phyloP scores from a whole-genome alignment of 2,329 filamentous ascomycete genomes.

The Tolypocladium nubicola region DNA sequence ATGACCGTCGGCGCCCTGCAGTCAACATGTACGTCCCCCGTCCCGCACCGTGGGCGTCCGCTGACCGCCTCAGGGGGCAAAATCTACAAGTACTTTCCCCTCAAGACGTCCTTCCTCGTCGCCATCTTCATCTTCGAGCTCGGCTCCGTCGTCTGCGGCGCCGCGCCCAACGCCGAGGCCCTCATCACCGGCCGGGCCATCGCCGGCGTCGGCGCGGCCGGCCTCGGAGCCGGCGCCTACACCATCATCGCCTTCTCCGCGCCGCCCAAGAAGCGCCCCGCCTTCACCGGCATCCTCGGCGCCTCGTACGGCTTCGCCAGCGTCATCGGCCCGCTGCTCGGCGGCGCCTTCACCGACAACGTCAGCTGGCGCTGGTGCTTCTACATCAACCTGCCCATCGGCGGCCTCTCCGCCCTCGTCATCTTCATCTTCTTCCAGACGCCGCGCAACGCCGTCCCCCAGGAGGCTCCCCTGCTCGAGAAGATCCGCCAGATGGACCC shows the following conservation, averaged over 20 bases:
- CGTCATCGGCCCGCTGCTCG: constrained; percentile 25
- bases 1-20: constrained; percentile 35
- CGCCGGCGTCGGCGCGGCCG: constrained; percentile 32
- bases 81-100: background rate
- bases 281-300: constrained; percentile 27
- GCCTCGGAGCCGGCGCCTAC: constrained; percentile 35
- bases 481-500: constrained; percentile 39
- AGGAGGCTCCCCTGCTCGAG: constrained; percentile 24
- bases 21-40: constrained; percentile 24
- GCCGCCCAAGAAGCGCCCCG: constrained; percentile 21
- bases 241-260: constrained; percentile 37
- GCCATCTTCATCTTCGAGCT: background rate
- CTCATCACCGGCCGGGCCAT: constrained; percentile 30
- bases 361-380: constrained; percentile 29
- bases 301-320: constrained; percentile 24
- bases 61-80: constrained; percentile 14
- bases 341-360: constrained; percentile 25
- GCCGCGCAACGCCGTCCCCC: constrained; percentile 25
- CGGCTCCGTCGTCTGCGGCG: background rate
- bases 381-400: constrained; percentile 28
- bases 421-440: constrained; percentile 31
- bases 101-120: background rate
- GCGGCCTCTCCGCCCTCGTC: constrained; percentile 21
- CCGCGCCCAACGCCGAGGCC: background rate
- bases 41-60: constrained; percentile 7